Base-by-base conservation (phyloP, 1,284 basidiomycete species). In the Cutaneotrichosporon dermatis region DNA sequence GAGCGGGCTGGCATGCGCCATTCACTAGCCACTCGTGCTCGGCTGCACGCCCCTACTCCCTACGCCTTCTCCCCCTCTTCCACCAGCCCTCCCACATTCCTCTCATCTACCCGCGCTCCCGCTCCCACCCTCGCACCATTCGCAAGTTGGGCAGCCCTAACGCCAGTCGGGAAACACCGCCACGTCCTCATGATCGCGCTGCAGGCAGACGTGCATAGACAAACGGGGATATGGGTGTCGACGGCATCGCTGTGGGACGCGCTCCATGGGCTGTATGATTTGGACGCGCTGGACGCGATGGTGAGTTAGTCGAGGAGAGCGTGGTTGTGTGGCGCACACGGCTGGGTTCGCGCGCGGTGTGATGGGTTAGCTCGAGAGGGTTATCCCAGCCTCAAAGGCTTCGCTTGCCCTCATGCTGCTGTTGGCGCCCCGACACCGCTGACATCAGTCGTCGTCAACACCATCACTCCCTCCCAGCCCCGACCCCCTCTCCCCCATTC, bases 161-260 rank as follows among this genome's bases (percentile, higher is more conserved):
- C 36, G 8, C 25, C 58, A 74, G 73, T 75, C 36, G 75, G 75
- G 0, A 49, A 54, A 44, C 65, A 74, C 61, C 75, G 70, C 51
- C 70, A 76, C 55, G 48, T 73, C 40, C 56, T 70, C 37, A 69
- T 76, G 35, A 67, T 76, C 5, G 65, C 67, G 36, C 65, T 76
- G 2, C 75, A 74, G 54, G 51, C 58, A 6, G 65, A 66, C 48
- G 64, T 76, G 41, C 67, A 72, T 45, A 54, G 62, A 16, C 64
- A 72, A 15, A 73, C 72, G 8, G 66, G 68, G 5, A 42, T 66
- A 4, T 67, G 63, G 69, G 59, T 92, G 39, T 75, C 83, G 34
- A 74, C 86, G 4, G 83, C 85, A 15, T 83, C 82, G 42, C 81
- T 93, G 33, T 92, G 89, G 90, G 76, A 80, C 53, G 90, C 91